phyloP scores from a whole-genome alignment of 164 flowering plant species.

The Annona squamosa region DNA sequence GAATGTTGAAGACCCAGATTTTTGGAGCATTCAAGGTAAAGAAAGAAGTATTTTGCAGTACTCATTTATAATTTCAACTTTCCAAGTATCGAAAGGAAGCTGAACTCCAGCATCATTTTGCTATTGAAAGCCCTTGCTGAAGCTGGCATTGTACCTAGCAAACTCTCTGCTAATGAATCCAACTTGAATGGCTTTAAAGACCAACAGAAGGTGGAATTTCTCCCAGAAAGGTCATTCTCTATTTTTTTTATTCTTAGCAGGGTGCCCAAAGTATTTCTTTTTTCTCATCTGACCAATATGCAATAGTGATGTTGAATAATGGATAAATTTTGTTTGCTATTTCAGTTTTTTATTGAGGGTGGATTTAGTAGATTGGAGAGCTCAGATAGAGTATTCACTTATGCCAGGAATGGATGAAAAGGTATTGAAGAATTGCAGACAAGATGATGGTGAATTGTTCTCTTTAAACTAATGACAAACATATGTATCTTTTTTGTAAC shows the following conservation, averaged over 20 bases:
- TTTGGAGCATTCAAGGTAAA: slow-evolving; percentile 63
- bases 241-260: background rate
- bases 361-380: slow-evolving; percentile 80
- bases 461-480: background rate
- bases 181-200: slow-evolving; percentile 17
- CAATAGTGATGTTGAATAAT: background rate
- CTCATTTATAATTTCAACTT: too few relatives aligned
- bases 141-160: slow-evolving; percentile 76
- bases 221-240: slow-evolving; percentile 62
- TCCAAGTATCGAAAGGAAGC: background rate
- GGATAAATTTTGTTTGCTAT: slow-evolving; percentile 7
- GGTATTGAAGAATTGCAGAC: slow-evolving; percentile 31
- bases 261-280: background rate
- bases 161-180: slow-evolving; percentile 35
- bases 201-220: slow-evolving; percentile 31
- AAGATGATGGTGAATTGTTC: background rate
- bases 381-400: slow-evolving; percentile 58
- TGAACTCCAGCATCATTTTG: slow-evolving; percentile 3
- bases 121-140: slow-evolving; percentile 65
- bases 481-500: background rate
- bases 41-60: background rate
- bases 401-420: slow-evolving; percentile 34
- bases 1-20: slow-evolving; percentile 56
- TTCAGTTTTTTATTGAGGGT: slow-evolving; percentile 59
- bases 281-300: background rate